Conservation (phyloP, 257 asterid genomes). For the Jasminum sambac region DNA sequence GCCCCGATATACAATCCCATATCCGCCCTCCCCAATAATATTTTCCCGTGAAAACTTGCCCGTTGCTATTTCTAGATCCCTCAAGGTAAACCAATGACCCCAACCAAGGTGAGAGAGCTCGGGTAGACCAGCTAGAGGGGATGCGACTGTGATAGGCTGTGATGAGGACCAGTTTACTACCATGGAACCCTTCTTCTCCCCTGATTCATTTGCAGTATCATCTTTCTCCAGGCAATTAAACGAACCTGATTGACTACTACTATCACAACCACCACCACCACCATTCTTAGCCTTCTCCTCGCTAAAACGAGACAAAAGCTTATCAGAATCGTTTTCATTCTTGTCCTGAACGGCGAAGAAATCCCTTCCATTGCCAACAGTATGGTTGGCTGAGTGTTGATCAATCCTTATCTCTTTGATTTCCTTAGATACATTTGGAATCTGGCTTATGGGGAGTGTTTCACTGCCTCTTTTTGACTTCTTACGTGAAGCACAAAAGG, state of each 20-base stretch:
- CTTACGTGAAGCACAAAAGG: constrained; percentile 45
- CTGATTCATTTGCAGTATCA: constrained; percentile 32
- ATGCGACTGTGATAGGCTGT: constrained; percentile 30
- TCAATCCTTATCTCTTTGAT: constrained; percentile 64
- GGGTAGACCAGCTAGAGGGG: constrained; percentile 70
- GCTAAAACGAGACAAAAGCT: constrained; percentile 41
- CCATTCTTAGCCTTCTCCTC: constrained; percentile 31
- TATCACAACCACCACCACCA: constrained; percentile 12
- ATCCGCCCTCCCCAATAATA: constrained; percentile 91
- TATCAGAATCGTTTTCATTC: constrained; percentile 46
- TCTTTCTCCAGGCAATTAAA: constrained; percentile 36
- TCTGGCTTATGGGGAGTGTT: constrained; percentile 37
- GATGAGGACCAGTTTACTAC: constrained; percentile 20
- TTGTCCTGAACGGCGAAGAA: constrained; percentile 33
- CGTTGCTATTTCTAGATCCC: constrained; percentile 75
- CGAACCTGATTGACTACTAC: constrained; percentile 38
- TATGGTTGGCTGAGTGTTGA: constrained; percentile 38
- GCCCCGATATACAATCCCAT: constrained; percentile 80
- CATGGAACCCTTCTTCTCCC: constrained; percentile 34
- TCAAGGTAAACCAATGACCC: constrained; percentile 93
- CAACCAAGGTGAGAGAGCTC: constrained; percentile 88
- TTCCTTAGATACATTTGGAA: constrained; percentile 49
- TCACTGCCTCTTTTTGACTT: constrained; percentile 37
- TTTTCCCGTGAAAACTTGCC: constrained; percentile 61
- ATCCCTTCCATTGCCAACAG: constrained; percentile 22